Conservation (phyloP, 345 rosid genomes). For the Euphorbia peplus region DNA sequence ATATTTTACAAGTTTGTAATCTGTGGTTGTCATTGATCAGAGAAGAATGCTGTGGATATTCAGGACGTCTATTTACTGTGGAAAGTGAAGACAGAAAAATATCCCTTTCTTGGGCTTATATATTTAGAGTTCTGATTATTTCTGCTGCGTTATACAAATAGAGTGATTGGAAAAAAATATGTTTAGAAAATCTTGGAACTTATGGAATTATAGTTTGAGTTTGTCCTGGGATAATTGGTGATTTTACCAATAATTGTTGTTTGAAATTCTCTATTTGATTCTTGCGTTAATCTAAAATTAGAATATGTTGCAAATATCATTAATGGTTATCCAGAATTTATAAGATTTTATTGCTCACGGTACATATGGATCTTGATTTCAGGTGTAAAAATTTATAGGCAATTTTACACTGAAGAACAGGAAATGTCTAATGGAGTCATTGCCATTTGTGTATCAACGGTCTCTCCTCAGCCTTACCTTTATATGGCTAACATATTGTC, state of each 20-base stretch:
- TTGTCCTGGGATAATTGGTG: not conserved
- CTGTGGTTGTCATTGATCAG: not conserved
- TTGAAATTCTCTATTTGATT: not conserved
- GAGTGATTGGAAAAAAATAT: not conserved
- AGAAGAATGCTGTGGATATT: not conserved
- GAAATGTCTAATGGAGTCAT: conserved; percentile 64
- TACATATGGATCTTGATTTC: not conserved
- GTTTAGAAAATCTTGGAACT: not conserved
- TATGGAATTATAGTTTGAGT: not conserved
- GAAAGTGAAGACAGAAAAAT: not conserved
- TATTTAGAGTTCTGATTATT: not conserved
- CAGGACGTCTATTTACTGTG: not conserved
- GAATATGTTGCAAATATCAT: not conserved
- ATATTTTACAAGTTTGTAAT: not conserved
- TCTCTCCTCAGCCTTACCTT: conserved; percentile 51
- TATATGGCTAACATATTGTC: conserved; percentile 52
- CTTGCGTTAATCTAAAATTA: not conserved
- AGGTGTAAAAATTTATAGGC: conserved; percentile 63
- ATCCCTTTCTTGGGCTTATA: not conserved
- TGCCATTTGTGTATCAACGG: conserved; percentile 49
- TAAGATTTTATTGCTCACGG: not conserved
- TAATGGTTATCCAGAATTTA: not conserved
- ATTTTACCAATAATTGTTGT: not conserved
- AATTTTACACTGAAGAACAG: conserved; percentile 64
- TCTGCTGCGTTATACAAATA: not conserved